Percentiles rank a stretch among this genome's conserved stretches.
Evolutionary conservation across 179 eudicot species (phyloP).

Genomic region (Silene coronaria): DNA sequence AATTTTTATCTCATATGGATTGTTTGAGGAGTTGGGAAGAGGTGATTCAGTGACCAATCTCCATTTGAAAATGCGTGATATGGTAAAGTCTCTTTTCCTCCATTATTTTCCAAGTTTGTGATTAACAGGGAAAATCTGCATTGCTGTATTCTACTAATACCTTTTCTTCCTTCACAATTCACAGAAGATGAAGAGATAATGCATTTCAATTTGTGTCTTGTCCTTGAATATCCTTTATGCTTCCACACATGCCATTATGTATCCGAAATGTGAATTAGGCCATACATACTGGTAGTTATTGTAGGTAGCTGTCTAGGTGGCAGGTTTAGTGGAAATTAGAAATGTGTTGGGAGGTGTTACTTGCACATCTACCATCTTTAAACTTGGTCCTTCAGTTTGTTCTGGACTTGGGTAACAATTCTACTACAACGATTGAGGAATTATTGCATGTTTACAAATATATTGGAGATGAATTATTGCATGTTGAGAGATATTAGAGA

Average conservation of each 20-base stretch:
- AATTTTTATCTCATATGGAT: slow-evolving; percentile 76
- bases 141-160: background rate
- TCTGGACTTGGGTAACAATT: background rate
- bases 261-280: background rate
- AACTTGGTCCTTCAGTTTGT: slow-evolving; percentile 1
- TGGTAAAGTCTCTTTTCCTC: slow-evolving; percentile 47
- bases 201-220: background rate
- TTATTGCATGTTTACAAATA: background rate
- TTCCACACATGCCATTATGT: background rate
- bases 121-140: background rate
- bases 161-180: background rate
- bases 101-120: slow-evolving; percentile 15
- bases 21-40: slow-evolving; percentile 52
- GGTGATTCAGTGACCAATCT: slow-evolving; percentile 76
- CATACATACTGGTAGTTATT: background rate
- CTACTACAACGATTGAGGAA: background rate
- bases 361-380: background rate
- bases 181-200: background rate
- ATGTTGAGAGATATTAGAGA: background rate
- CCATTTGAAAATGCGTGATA: slow-evolving; percentile 83
- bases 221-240: slow-evolving; percentile 1
- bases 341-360: background rate
- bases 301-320: background rate
- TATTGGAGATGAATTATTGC: background rate
- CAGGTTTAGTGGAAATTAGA: background rate